These are phyloP conservation scores for Claviceps sp. DNA, from an alignment of 2,329 filamentous ascomycete genomes.

Conservation along the genomic window DNA sequence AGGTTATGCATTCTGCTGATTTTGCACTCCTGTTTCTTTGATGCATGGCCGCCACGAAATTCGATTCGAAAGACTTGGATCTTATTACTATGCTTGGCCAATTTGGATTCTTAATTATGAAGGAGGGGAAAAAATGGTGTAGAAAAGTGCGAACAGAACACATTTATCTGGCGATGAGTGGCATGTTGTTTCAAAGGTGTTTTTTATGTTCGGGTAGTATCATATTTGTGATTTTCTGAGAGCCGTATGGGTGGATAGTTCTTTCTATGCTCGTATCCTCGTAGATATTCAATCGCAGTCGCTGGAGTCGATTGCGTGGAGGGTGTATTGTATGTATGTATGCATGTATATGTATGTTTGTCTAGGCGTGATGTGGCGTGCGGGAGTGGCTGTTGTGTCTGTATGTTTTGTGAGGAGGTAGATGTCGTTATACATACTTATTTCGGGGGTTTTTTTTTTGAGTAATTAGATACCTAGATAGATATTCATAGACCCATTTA, in stretches of 20 bases:
- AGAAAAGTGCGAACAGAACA: too few species aligned
- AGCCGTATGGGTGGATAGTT: neutral
- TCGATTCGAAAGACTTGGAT: neutral
- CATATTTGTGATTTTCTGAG: neutral
- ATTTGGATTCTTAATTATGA: too few species aligned
- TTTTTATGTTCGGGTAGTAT: too few species aligned
- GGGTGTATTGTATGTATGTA: neutral
- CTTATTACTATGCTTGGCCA: neutral
- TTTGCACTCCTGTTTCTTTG: neutral
- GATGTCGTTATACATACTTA: neutral
- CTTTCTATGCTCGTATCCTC: neutral
- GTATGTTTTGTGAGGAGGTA: neutral
- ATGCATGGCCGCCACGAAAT: neutral
- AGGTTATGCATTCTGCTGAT: neutral
- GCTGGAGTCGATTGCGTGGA: constrained; percentile 5
- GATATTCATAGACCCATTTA: too few species aligned
- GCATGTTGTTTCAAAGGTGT: too few species aligned
- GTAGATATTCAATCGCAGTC: neutral
- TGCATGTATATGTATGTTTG: neutral
- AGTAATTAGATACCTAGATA: too few species aligned
- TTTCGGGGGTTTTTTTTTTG: neutral
- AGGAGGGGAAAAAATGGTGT: too few species aligned
- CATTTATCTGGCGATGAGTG: too few species aligned
- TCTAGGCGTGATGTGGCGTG: neutral
- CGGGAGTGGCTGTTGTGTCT: neutral